phyloP scores from a whole-genome alignment of 2,329 filamentous ascomycete genomes.

The Drechslera avenae region DNA sequence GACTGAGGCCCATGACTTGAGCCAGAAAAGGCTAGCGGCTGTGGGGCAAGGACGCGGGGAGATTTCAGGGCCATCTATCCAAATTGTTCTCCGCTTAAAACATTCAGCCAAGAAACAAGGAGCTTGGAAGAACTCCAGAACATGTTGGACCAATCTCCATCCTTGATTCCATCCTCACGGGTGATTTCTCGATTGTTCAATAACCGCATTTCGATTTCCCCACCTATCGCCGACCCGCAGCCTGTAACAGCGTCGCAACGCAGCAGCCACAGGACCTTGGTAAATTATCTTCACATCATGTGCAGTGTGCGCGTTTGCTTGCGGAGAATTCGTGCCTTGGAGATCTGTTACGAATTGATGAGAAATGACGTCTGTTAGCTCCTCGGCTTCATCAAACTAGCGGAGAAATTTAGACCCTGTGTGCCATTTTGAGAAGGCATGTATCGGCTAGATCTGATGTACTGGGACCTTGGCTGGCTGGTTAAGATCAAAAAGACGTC shows the following conservation, averaged over 20 bases:
- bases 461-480: background rate
- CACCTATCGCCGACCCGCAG: no score
- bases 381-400: constrained; percentile 7
- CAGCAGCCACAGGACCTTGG: background rate
- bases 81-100: no score
- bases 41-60: no score
- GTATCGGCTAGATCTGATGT: background rate
- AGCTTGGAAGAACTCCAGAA: no score
- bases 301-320: background rate
- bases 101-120: no score
- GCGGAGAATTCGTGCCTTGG: background rate
- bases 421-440: background rate
- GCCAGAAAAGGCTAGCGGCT: no score
- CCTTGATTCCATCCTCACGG: no score
- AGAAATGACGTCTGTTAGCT: background rate
- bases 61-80: no score
- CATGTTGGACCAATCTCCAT: no score
- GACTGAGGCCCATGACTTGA: no score
- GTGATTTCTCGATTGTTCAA: no score
- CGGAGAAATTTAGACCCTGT: constrained; percentile 2
- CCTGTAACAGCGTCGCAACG: background rate
- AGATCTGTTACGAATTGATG: constrained; percentile 6
- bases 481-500: background rate
- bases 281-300: background rate
- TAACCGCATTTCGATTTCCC: no score